Base-by-base conservation (phyloP, 305 asterid species). In the Fraxinus sp. region DNA sequence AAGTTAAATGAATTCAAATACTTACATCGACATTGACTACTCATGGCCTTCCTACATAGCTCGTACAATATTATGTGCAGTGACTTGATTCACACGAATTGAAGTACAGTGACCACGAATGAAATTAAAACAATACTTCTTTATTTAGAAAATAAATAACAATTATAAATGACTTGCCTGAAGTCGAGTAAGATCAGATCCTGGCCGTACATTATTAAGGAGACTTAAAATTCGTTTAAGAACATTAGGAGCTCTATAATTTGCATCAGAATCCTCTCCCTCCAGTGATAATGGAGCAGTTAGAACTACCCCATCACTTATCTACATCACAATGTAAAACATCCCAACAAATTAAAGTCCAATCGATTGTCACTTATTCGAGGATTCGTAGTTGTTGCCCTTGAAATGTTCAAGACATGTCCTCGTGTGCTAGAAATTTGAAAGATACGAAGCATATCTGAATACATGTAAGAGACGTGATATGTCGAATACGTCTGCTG, bases 171-270 rank as follows among this genome's bases (percentile, higher is more conserved):
- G 30, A 81, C 91, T 86, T 87, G 86, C 98, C 97, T 90, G 97
- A 18, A 88, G 81, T 8, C 89, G 94, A 16, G 92, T 92, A 81
- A 95, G 92, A 81, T 95, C 98, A 26, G 98, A 89, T 82, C 99
- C 98, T 10, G 92, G 88, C 35, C 94, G 90, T 70, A 89, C 86
- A 49, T 71, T 90, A 1, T n/a, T 76, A 0, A 92, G 88, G 78
- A 92, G 92, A 85, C 97, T 91, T 26, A 93, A 86, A 73, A 94
- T 71, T 14, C 97, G 94, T n/a, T 84, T 90, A 35, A 94, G 78
- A 26, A 95, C 79, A 85, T 89, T 92, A 0, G 99, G 99, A 76
- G 94, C 93, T 78, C 82, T 85, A 71, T 91, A 92, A 22, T 85
- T 84, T 16, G 87, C 79, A 37, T 85, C 80, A 2, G 89, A 85